phyloP scores from a whole-genome alignment of 768 basidiomycete genomes.

The Collybia nuda region DNA sequence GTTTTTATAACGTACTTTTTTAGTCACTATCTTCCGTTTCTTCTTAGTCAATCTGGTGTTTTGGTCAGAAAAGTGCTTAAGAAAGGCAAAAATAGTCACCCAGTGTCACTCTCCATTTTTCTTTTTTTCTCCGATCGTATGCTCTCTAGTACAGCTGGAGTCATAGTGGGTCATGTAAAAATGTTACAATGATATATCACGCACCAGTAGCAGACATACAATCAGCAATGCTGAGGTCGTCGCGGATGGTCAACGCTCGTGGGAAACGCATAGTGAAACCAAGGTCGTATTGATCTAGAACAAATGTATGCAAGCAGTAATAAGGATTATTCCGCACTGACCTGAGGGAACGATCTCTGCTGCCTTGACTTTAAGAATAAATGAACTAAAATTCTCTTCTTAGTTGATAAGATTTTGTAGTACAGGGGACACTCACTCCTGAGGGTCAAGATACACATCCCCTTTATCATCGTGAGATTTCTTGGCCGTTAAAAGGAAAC shows the following conservation, averaged over 20 bases:
- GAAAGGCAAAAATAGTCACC: slow-evolving; percentile 29
- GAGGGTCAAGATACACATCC: slow-evolving; percentile 87
- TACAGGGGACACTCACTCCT: slow-evolving; percentile 56
- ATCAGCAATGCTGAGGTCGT: slow-evolving; percentile 71
- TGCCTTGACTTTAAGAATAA: slow-evolving; percentile 91
- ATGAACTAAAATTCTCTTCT: slow-evolving; percentile 60
- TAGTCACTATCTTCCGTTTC: slow-evolving; percentile 52
- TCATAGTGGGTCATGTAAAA: background rate
- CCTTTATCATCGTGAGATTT: slow-evolving; percentile 77
- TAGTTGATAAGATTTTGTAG: background rate
- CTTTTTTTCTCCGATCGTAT: slow-evolving; percentile 68
- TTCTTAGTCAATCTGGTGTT: slow-evolving; percentile 35
- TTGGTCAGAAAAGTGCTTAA: background rate
- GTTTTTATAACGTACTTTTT: slow-evolving; percentile 42
- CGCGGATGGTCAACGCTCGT: slow-evolving; percentile 75
- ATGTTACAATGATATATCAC: background rate
- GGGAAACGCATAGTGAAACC: slow-evolving; percentile 95
- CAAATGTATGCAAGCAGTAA: slow-evolving; percentile 3
- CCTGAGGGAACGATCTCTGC: slow-evolving; percentile 85
- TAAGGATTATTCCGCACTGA: slow-evolving; percentile 20
- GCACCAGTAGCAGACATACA: slow-evolving; percentile 71
- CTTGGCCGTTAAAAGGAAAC: slow-evolving; percentile 63
- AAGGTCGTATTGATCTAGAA: slow-evolving; percentile 75
- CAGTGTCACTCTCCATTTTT: slow-evolving; percentile 64
- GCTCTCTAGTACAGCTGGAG: slow-evolving; percentile 56